Conservation (phyloP, 768 basidiomycete genomes). For the Termitomyces heimii region DNA sequence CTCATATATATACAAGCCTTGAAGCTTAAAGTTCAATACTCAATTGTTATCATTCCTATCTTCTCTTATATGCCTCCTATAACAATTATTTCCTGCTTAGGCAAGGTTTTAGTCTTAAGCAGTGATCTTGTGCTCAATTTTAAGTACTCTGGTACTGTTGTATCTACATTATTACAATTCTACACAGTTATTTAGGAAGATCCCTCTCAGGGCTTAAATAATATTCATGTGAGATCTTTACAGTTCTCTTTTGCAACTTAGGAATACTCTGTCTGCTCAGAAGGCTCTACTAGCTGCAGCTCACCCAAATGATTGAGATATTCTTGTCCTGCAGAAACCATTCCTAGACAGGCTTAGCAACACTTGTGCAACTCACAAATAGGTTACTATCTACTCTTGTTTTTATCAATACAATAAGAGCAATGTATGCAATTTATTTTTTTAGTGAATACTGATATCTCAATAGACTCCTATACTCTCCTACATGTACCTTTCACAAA, state of each 20-base stretch:
- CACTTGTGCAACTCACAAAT: too few species aligned
- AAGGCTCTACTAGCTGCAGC: too few species aligned
- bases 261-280: conserved; percentile 62
- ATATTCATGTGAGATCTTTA: conserved; percentile 77
- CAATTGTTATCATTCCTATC: background rate
- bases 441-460: too few species aligned
- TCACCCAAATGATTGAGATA: too few species aligned
- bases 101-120: conserved; percentile 92
- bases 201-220: conserved; percentile 22
- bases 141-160: conserved; percentile 76
- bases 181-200: conserved; percentile 66
- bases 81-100: conserved; percentile 84
- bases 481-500: too few species aligned
- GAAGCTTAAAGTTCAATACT: background rate
- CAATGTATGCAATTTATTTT: too few species aligned
- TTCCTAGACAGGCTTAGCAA: too few species aligned
- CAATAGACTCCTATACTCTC: too few species aligned
- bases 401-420: too few species aligned
- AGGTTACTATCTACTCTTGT: too few species aligned
- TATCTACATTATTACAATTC: conserved; percentile 92
- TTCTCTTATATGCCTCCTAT: conserved; percentile 33
- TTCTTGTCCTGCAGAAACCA: too few species aligned
- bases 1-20: conserved; percentile 5
- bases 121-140: conserved; percentile 96
- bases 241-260: conserved; percentile 84